These are phyloP conservation scores for Phytophthora megakarya DNA, from an alignment of 352 stramenopile genomes.

Conservation along the genomic window DNA sequence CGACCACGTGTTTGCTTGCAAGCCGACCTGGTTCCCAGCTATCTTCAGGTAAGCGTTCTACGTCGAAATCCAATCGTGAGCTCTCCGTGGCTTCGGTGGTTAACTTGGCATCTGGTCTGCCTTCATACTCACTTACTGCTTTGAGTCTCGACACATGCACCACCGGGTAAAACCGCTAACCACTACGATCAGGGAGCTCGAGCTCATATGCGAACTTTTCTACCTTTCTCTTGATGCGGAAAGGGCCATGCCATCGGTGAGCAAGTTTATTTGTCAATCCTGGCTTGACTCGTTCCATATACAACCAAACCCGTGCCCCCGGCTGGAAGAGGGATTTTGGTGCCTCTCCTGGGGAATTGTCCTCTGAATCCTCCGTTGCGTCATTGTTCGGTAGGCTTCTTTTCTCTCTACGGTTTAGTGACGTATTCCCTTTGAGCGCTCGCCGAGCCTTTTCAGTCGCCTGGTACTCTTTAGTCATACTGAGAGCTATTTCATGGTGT, in stretches of 20 bases:
- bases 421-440: neutral
- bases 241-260: constrained; percentile 5
- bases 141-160: no score
- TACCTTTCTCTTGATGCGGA: constrained; percentile 1
- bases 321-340: neutral
- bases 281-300: neutral
- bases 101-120: no score
- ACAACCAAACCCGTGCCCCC: neutral
- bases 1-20: no score
- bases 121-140: no score
- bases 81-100: no score
- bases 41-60: no score
- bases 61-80: no score
- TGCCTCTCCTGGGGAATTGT: no score
- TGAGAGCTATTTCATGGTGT: neutral
- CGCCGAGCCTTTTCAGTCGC: neutral
- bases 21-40: no score
- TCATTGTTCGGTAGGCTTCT: neutral
- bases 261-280: neutral
- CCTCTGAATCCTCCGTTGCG: no score
- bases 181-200: neutral
- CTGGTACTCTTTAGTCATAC: constrained; percentile 9
- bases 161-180: constrained; percentile 3
- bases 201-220: constrained; percentile 14
- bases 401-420: neutral